Evolutionary conservation across 1,284 basidiomycete species (phyloP).

Genomic region (Golubevia pallescens): DNA sequence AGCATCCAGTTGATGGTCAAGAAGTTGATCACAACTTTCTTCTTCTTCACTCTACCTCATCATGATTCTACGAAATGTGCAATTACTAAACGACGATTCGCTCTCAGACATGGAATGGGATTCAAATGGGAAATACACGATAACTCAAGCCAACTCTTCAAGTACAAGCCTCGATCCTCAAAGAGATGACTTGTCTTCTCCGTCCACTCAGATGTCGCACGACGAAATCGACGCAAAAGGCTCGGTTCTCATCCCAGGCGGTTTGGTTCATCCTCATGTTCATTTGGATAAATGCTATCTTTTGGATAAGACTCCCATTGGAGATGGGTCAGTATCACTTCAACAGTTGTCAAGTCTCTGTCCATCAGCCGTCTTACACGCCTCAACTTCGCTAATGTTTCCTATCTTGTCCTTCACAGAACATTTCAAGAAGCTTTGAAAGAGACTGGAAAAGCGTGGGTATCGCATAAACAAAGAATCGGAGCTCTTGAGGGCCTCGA

Average conservation of each 20-base stretch:
- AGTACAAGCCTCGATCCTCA: too few relatives aligned
- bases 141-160: too few relatives aligned
- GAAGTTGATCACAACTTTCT: too few relatives aligned
- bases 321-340: conserved; percentile 3
- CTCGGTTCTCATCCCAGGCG: conserved; percentile 23
- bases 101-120: too few relatives aligned
- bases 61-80: too few relatives aligned
- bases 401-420: conserved; percentile 4
- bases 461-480: too few relatives aligned
- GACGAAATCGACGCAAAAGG: conserved; percentile 16
- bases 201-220: too few relatives aligned
- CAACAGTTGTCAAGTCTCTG: too few relatives aligned
- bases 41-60: too few relatives aligned
- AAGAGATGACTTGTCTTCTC: neutral
- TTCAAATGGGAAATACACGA: too few relatives aligned
- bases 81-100: too few relatives aligned
- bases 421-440: conserved; percentile 27
- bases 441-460: conserved; percentile 16
- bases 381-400: neutral
- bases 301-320: conserved; percentile 13
- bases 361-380: neutral
- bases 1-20: too few relatives aligned
- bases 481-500: neutral
- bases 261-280: conserved; percentile 29
- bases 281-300: conserved; percentile 37